Evolutionary conservation across 75 land plant species (phyloP).

Genomic region (Chamaecyparis obtusa): DNA sequence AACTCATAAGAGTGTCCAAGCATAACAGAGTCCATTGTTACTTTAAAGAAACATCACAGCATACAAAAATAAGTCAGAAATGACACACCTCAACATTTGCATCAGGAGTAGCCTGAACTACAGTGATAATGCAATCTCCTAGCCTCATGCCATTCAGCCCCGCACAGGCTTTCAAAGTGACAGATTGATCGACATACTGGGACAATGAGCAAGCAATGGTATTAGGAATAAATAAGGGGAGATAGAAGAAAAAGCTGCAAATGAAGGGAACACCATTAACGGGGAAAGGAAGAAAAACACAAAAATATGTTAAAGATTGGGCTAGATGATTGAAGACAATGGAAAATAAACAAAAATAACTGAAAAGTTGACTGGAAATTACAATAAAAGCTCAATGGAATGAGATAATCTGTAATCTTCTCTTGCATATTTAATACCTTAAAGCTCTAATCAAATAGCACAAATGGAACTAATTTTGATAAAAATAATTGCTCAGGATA

Average conservation of each 20-base stretch:
- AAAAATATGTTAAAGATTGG: background rate
- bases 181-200: slow-evolving; percentile 81
- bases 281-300: background rate
- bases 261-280: background rate
- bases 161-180: slow-evolving; percentile 82
- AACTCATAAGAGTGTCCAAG: background rate
- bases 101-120: slow-evolving; percentile 66
- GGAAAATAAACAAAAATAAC: background rate
- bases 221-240: background rate
- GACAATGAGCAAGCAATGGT: slow-evolving; percentile 9
- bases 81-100: slow-evolving; percentile 38
- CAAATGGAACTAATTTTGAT: background rate
- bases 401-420: background rate
- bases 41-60: background rate
- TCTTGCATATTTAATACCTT: background rate
- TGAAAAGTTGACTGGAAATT: background rate
- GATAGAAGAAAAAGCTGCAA: background rate
- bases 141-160: slow-evolving; percentile 92
- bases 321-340: background rate
- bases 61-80: background rate
- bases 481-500: background rate
- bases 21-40: background rate
- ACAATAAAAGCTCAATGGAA: background rate
- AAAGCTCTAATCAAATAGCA: background rate
- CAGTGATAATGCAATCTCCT: slow-evolving; percentile 69